Conservation (phyloP, 1,284 basidiomycete species). For the Tylopilus sp. region DNA sequence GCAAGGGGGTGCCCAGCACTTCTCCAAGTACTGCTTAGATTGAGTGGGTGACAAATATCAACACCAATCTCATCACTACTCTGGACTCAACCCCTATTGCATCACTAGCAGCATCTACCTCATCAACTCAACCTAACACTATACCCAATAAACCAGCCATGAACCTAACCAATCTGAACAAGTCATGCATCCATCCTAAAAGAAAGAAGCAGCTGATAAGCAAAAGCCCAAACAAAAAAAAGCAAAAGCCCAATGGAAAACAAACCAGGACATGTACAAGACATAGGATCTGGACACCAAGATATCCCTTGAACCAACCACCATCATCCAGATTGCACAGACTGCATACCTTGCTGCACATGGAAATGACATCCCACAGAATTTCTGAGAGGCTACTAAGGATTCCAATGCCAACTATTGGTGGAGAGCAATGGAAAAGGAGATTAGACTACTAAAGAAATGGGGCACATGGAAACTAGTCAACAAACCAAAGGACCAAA, state of each 20-base stretch:
- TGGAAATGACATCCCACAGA: too few relatives aligned
- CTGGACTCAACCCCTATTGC: constrained; percentile 1
- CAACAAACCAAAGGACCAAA: too few relatives aligned
- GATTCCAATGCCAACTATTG: not conserved
- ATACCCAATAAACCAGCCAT: not conserved
- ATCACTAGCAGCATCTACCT: not conserved
- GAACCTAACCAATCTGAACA: not conserved
- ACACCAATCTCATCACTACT: not conserved
- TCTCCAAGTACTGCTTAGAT: not conserved
- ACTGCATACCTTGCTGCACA: not conserved
- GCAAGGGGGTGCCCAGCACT: constrained; percentile 1
- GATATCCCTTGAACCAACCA: too few relatives aligned
- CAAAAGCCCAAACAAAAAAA: too few relatives aligned
- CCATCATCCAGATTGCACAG: not conserved
- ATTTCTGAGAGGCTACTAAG: not conserved
- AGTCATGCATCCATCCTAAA: not conserved
- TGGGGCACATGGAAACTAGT: too few relatives aligned
- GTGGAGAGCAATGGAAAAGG: not conserved
- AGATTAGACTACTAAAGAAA: not conserved
- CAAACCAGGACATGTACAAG: not conserved
- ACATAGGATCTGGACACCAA: not conserved
- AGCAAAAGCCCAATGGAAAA: too few relatives aligned
- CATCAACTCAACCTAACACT: too few relatives aligned
- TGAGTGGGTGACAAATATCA: not conserved
- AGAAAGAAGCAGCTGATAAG: constrained; percentile 2